Percentiles rank a stretch among this genome's conserved stretches.
Conservation (phyloP, 176 grass and related monocot species). For the Secale cereale region DNA sequence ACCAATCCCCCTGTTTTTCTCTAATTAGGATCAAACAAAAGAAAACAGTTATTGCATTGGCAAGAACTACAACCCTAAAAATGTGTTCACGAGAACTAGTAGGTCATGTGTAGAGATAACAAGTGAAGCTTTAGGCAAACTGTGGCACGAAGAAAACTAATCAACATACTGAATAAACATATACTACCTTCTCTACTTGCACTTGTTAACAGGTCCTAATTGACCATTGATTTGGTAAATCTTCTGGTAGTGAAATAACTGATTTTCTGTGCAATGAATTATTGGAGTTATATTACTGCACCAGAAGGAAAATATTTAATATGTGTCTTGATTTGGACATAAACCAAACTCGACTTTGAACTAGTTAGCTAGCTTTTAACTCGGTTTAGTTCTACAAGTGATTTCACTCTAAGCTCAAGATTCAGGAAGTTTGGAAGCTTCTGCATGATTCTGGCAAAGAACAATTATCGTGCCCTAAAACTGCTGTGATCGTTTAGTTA, state of each 20-base stretch:
- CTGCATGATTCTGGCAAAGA: neutral
- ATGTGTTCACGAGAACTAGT: constrained; percentile 4
- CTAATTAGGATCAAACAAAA: constrained; percentile 32
- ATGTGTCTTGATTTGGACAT: constrained; percentile 5
- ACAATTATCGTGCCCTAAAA: neutral
- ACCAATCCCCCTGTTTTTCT: constrained; percentile 97
- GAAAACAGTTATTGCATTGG: constrained; percentile 31
- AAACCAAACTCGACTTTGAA: neutral
- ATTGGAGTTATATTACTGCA: neutral
- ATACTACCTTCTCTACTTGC: neutral
- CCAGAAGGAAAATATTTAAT: constrained; percentile 3
- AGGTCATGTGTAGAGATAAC: neutral
- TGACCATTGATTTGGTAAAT: neutral
- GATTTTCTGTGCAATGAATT: neutral
- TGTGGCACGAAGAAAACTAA: neutral
- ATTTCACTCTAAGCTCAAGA: neutral
- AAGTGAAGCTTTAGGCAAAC: neutral
- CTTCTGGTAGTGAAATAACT: neutral
- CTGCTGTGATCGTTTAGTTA: neutral
- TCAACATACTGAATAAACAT: neutral
- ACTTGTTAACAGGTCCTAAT: neutral
- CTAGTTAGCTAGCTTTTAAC: neutral
- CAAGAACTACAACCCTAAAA: neutral
- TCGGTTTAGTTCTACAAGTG: neutral
- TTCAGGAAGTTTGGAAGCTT: neutral